Conservation (phyloP, 129 eudicot species). For the Smallanthus sonchifolius region DNA sequence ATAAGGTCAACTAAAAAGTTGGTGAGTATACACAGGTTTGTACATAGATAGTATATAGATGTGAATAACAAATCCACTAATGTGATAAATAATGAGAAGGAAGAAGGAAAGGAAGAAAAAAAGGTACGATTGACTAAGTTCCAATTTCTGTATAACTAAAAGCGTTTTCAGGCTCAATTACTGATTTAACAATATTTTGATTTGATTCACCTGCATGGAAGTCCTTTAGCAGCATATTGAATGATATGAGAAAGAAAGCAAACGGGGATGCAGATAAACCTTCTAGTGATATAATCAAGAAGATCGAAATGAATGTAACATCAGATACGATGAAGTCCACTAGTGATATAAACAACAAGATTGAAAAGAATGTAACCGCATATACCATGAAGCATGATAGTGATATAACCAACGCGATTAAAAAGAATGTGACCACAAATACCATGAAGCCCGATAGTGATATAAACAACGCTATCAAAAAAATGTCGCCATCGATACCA, state of each 20-base stretch:
- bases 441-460: slow-evolving; percentile 3
- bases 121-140: slow-evolving; percentile 24
- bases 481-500: background rate
- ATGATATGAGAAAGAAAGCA: slow-evolving; percentile 32
- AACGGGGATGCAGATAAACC: slow-evolving; percentile 7
- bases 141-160: background rate
- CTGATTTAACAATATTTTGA: background rate
- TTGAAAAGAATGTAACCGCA: background rate
- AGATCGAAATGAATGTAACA: slow-evolving; percentile 11
- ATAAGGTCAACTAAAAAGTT: too few species aligned
- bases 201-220: slow-evolving; percentile 13
- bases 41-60: too few species aligned
- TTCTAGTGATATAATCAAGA: background rate
- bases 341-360: background rate
- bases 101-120: slow-evolving; percentile 28
- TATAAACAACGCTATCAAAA: background rate
- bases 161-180: background rate
- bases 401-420: background rate
- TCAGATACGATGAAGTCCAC: background rate
- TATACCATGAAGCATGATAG: background rate
- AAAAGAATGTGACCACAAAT: slow-evolving; percentile 10
- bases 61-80: too few species aligned
- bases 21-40: too few species aligned
- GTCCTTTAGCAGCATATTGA: slow-evolving; percentile 28
- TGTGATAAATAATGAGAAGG: slow-evolving; percentile 22